A percentile compares a stretch with the other conserved stretches of the same genome.
Evolutionary conservation across 2,329 filamentous ascomycete species (phyloP).

Genomic region (Ustilaginoidea virens): DNA sequence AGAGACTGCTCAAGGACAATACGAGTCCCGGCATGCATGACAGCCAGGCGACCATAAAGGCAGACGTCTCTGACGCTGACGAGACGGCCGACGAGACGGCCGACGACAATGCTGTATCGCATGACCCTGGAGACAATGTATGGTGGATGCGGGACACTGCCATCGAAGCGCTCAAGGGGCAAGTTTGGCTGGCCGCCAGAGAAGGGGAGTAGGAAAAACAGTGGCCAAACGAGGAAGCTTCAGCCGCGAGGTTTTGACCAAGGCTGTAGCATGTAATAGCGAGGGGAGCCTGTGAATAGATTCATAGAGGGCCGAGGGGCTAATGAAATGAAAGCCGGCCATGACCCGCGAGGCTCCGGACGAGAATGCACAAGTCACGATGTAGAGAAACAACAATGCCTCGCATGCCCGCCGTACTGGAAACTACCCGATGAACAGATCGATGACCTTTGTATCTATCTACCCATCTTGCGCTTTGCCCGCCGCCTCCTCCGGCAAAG

Average conservation of each 20-base stretch:
- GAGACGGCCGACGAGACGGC: constrained; percentile 9
- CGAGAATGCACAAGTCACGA: too few species aligned
- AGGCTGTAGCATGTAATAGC: too few species aligned
- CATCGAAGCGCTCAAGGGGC: constrained; percentile 39
- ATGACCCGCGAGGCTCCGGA: too few species aligned
- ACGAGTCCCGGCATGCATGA: constrained; percentile 11
- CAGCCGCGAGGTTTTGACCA: neutral
- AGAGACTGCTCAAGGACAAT: constrained; percentile 12
- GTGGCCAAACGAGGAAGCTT: neutral
- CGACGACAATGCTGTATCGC: constrained; percentile 9
- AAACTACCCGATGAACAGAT: too few species aligned
- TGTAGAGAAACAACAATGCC: too few species aligned
- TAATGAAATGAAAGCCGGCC: too few species aligned
- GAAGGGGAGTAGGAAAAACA: constrained; percentile 14
- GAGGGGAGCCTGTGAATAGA: neutral
- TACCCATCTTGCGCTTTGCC: too few species aligned
- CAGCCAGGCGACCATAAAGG: constrained; percentile 19
- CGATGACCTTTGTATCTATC: too few species aligned
- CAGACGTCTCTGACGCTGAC: constrained; percentile 10
- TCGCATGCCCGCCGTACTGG: too few species aligned
- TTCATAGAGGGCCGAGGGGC: neutral
- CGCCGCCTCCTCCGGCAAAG: too few species aligned
- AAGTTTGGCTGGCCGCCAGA: constrained; percentile 33
- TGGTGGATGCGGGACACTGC: constrained; percentile 43
- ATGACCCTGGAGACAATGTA: constrained; percentile 13